Evolutionary conservation across 129 eudicot genomes (phyloP), one percentile per base, ranked within the genome.

Genomic region (Silybum marianum): DNA sequence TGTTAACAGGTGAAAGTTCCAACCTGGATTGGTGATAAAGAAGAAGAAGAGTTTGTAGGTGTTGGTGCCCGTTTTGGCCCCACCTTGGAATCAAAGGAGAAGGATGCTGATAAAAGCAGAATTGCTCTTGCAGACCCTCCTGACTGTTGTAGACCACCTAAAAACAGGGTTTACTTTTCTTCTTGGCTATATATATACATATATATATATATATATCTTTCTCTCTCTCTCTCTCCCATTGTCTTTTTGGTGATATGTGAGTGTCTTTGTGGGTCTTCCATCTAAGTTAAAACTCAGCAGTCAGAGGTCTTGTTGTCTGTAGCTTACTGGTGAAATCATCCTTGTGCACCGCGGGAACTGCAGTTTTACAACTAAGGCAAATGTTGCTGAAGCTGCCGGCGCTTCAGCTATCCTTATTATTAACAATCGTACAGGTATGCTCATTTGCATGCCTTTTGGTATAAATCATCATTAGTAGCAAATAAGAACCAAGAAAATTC

Each of bases 61-160:
- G 92, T 96, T 74, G 99, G 99, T 63, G 99, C 99, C 32, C 92
- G 99, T 81, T 96, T 96, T 78, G 99, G 99, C 13, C 97, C 95
- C 66, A 96, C 99, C 9, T 83, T 96, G 83, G 99, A 96, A 83
- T 90, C 99, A 24, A 91, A 96, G 87, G 99, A 96, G 91, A 96
- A 90, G 82, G 91, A 92, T 87, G 99, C 97, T 60, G 86, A 83
- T 79, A 93, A 96, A 73, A 93, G 91, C 73, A 88, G 77, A 87
- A 87, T 96, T 68, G 85, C 93, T 67, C 85, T 96, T 83, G 95
- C 99, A 74, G 99, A 96, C 78, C 98, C 99, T 91, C 96, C 97
- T 2, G 98, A 96, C 87, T 93, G 99, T 85, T 96, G 99, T 78
- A 93, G 91, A 69, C 84, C 74, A 63, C 99, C 97, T 39, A 91